These are phyloP conservation scores for Orychophragmus violaceus DNA, from an alignment of 345 rosid species.

Conservation along the genomic window DNA sequence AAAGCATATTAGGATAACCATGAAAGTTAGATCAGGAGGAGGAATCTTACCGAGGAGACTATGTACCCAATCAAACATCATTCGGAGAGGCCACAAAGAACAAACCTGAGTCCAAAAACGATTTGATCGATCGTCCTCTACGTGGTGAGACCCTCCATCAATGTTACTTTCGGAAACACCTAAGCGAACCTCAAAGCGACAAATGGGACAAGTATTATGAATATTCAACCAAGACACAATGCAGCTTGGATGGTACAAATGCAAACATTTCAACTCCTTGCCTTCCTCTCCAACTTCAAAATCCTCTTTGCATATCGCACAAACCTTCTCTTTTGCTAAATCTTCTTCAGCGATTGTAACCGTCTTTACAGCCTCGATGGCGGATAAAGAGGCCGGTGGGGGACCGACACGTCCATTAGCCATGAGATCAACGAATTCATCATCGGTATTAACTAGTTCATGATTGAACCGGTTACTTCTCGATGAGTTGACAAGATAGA, in stretches of 20 bases:
- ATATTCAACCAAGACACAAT: slow-evolving; percentile 66
- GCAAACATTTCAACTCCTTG: slow-evolving; percentile 58
- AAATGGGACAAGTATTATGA: slow-evolving; percentile 71
- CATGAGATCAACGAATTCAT: slow-evolving; percentile 14
- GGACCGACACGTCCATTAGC: slow-evolving; percentile 40
- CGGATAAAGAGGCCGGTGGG: slow-evolving; percentile 37
- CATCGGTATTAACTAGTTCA: slow-evolving; percentile 11
- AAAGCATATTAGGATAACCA: slow-evolving; percentile 20
- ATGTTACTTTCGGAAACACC: not conserved
- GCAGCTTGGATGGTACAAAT: slow-evolving; percentile 64
- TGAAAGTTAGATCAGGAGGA: slow-evolving; percentile 16
- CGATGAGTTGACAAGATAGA: slow-evolving; percentile 32
- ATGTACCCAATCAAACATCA: slow-evolving; percentile 27
- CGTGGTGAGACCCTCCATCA: not conserved
- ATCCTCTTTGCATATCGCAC: slow-evolving; percentile 79
- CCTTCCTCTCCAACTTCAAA: slow-evolving; percentile 48
- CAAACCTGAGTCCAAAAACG: not conserved
- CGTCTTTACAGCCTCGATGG: slow-evolving; percentile 47
- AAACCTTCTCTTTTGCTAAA: slow-evolving; percentile 33
- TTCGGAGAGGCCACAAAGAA: slow-evolving; percentile 14
- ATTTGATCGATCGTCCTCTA: not conserved
- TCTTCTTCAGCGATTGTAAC: slow-evolving; percentile 32
- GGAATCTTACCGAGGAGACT: slow-evolving; percentile 12
- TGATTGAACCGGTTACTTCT: not conserved
- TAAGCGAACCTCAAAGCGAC: slow-evolving; percentile 42